A percentile compares a stretch with the other conserved stretches of the same genome.
Conservation (phyloP, 139 green algal genomes). For the Parachlorella kessleri region DNA sequence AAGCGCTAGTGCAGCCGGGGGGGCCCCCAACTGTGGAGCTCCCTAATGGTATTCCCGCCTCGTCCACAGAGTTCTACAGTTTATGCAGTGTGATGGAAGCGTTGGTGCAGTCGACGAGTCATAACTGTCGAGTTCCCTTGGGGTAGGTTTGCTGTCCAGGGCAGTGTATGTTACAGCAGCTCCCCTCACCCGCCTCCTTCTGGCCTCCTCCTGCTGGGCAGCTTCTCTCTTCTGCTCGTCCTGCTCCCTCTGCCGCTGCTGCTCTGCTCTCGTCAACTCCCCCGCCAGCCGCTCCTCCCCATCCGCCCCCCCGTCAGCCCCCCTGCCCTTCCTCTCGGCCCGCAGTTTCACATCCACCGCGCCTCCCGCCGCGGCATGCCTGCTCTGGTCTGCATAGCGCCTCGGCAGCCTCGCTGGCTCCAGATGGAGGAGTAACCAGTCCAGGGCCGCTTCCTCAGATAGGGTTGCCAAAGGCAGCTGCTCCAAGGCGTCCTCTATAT, state of each 20-base stretch:
- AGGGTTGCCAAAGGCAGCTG: slow-evolving; percentile 15
- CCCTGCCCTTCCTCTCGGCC: not conserved
- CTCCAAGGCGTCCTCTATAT: slow-evolving; percentile 15
- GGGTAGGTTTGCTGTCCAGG: no score
- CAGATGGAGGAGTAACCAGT: slow-evolving; percentile 87
- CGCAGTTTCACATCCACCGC: slow-evolving; percentile 26
- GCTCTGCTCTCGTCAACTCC: slow-evolving; percentile 8
- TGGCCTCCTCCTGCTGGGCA: slow-evolving; percentile 10
- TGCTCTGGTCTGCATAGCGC: slow-evolving; percentile 7
- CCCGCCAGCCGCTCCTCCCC: not conserved
- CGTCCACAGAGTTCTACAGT: no score
- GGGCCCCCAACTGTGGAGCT: no score
- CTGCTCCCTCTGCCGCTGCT: slow-evolving; percentile 8
- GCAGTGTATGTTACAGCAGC: no score
- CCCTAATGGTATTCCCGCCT: no score
- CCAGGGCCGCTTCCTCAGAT: slow-evolving; percentile 44
- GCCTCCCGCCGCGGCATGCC: slow-evolving; percentile 1
- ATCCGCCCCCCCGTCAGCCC: slow-evolving; percentile 5
- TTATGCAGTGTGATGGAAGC: no score
- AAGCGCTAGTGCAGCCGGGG: no score
- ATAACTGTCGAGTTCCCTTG: no score
- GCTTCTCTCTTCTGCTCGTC: slow-evolving; percentile 10
- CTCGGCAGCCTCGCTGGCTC: slow-evolving; percentile 56
- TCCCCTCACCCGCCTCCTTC: no score
- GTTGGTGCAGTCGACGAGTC: no score